phyloP scores from a whole-genome alignment of 2,329 filamentous ascomycete genomes.

The Alternaria arbusti region DNA sequence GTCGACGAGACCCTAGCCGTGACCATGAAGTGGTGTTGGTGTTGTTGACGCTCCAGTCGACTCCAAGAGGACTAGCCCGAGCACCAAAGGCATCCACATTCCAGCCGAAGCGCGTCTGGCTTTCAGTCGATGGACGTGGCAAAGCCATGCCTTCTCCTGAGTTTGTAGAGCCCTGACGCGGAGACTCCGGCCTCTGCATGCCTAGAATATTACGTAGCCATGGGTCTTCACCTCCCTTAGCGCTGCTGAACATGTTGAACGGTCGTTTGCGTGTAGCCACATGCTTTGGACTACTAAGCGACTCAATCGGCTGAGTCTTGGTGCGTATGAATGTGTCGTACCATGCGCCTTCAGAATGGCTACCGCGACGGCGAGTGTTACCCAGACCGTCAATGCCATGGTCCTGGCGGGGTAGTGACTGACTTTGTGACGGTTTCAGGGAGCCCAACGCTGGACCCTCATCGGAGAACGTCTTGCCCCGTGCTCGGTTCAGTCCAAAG shows the following conservation, averaged over 20 bases:
- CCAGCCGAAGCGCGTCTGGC: constrained; percentile 49
- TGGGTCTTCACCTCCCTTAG: constrained; percentile 58
- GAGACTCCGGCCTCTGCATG: constrained; percentile 53
- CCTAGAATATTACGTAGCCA: constrained; percentile 54
- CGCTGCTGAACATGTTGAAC: constrained; percentile 59
- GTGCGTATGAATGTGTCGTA: constrained; percentile 59
- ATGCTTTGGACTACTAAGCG: constrained; percentile 45
- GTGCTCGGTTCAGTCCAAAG: constrained; percentile 66
- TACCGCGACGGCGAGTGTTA: constrained; percentile 62
- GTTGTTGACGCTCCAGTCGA: constrained; percentile 50
- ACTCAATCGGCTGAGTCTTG: constrained; percentile 42
- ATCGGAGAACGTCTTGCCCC: constrained; percentile 65
- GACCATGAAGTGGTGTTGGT: constrained; percentile 65
- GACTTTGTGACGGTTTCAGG: constrained; percentile 74
- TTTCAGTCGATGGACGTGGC: constrained; percentile 48
- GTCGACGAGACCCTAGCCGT: constrained; percentile 77
- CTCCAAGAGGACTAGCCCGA: constrained; percentile 50
- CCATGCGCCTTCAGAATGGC: constrained; percentile 60
- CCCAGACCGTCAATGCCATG: constrained; percentile 56
- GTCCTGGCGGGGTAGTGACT: constrained; percentile 73
- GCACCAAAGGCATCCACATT: constrained; percentile 46
- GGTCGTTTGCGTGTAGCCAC: constrained; percentile 53
- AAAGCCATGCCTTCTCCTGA: constrained; percentile 53
- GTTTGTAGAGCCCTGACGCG: constrained; percentile 72
- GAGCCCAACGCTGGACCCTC: constrained; percentile 71